Evolutionary conservation across 345 rosid species (phyloP), one percentile per base, ranked within the genome.

Genomic region (Crucihimalaya himalaica): DNA sequence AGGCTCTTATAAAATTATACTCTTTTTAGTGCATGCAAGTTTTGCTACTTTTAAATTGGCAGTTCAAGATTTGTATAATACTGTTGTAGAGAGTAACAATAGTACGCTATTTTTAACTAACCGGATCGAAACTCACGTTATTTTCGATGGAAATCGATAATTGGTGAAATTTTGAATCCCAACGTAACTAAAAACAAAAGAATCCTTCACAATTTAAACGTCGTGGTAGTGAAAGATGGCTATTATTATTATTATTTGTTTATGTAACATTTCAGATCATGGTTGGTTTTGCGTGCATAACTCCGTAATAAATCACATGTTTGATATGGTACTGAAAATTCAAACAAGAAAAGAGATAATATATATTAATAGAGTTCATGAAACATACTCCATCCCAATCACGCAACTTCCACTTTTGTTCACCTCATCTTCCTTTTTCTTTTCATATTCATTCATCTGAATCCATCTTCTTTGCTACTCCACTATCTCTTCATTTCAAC

Each of bases 331-430:
- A 40, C 42, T n/a, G 29, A 65, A 0, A 55, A 23, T 61, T 58
- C 3, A n/a, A n/a, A n/a, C n/a, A n/a, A n/a, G n/a, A 31, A 42
- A 55, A 31, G 2, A 67, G 67, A 58, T 20, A 58, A 35, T 45
- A 42, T 65, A 46, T 66, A 37, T 11, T 60, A 39, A 57, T 57
- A 9, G 13, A 61, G 65, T 57, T 50, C 55, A 31, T 51, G 72
- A 57, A 14, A 74, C 46, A 74, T 58, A 37, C 63, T 3, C 14
- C 14, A 75, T 67, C 23, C 4, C 63, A 75, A 60, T 75, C 68
- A 75, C 47, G 47, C 47, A 59, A 68, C 56, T 74, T 58, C 68
- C 31, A 31, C 55, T 67, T 68, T 75, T 68, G 79, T 68, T 58
- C 35, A 51, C 39, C 68, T 75, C 16, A 51, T 51, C 47, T 12